A percentile compares a stretch with the other conserved stretches of the same genome.
phyloP scores from a whole-genome alignment of 805 yeast genomes.

The Schizosaccharomyces japonicus region DNA sequence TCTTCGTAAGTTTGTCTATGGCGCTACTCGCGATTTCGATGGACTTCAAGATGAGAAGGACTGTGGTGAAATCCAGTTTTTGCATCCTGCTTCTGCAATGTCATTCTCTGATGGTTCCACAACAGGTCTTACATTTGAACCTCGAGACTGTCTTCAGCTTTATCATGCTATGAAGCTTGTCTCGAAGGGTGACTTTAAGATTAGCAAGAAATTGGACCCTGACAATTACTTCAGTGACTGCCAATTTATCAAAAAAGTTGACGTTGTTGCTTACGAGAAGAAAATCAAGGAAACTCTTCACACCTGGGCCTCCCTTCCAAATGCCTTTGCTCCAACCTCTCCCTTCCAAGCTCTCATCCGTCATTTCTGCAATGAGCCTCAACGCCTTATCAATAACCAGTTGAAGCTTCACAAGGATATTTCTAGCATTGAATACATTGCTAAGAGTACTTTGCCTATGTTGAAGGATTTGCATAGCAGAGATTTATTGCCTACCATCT shows the following conservation, averaged over 20 bases:
- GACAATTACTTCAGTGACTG: background rate
- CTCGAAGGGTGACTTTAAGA: slow-evolving; percentile 2
- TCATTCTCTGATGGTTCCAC: background rate
- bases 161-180: slow-evolving; percentile 1
- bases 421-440: background rate
- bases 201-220: background rate
- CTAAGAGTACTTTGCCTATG: background rate
- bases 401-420: background rate
- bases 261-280: slow-evolving; percentile 4
- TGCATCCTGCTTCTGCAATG: slow-evolving; percentile 5
- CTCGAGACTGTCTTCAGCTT: background rate
- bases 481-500: background rate
- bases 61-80: background rate
- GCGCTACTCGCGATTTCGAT: background rate
- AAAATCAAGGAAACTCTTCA: background rate
- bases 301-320: slow-evolving; percentile 3
- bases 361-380: background rate
- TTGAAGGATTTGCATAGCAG: background rate
- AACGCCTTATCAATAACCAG: background rate
- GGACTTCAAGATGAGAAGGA: background rate
- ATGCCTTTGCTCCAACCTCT: background rate
- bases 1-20: slow-evolving; percentile 3
- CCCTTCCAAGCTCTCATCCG: slow-evolving; percentile 2
- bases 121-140: background rate
- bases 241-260: slow-evolving; percentile 2